Evolutionary conservation across 2,329 filamentous ascomycete genomes (phyloP).

Genomic region (Claviceps cyperi): DNA sequence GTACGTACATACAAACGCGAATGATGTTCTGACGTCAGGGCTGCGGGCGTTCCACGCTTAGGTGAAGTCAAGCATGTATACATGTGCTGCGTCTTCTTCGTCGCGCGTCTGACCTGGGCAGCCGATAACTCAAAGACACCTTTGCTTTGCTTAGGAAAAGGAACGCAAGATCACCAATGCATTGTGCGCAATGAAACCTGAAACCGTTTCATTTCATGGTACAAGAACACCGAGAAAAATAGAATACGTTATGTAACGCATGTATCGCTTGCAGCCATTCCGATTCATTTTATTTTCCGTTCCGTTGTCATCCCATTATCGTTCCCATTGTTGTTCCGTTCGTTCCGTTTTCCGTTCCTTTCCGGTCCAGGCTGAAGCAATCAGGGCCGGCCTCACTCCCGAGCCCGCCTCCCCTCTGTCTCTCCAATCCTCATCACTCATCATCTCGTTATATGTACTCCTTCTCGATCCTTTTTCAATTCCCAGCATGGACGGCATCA

Average conservation of each 20-base stretch:
- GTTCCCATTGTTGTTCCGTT: too few species aligned
- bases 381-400: not conserved
- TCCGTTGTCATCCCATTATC: not conserved
- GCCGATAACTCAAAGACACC: too few species aligned
- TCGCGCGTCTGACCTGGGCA: too few species aligned
- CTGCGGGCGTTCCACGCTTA: too few species aligned
- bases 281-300: not conserved
- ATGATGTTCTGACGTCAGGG: too few species aligned
- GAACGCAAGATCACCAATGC: too few species aligned
- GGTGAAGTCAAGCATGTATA: too few species aligned
- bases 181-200: too few species aligned
- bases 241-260: not conserved
- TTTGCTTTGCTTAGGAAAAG: too few species aligned
- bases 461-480: not conserved
- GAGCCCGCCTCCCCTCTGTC: not conserved
- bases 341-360: not conserved
- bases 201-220: too few species aligned
- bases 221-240: not conserved
- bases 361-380: not conserved
- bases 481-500: slow-evolving; percentile 13
- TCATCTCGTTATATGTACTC: not conserved
- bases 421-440: not conserved
- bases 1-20: too few species aligned
- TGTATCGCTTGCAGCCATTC: not conserved
- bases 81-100: too few species aligned